These are phyloP conservation scores for Periconia macrospinosa DNA, from an alignment of 2,329 filamentous ascomycete species.

Conservation along the genomic window DNA sequence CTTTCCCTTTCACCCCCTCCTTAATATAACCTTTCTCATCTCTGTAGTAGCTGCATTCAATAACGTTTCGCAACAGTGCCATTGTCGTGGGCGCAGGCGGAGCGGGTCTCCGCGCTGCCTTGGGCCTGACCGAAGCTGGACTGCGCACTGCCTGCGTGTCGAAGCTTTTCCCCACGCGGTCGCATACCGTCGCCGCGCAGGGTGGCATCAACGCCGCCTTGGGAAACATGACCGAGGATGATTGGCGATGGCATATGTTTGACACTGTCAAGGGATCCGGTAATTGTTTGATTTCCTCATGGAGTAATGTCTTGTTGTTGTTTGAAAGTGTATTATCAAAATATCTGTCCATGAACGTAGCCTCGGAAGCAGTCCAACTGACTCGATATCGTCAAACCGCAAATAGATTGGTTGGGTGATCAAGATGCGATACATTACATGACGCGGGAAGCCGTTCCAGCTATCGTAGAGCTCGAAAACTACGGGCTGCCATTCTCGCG, in stretches of 20 bases:
- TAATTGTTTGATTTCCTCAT: neutral
- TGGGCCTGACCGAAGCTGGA: constrained; percentile 65
- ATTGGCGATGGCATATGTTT: constrained; percentile 64
- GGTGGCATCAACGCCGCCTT: constrained; percentile 65
- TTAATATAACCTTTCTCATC: too few relatives aligned
- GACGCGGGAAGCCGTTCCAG: constrained; percentile 57
- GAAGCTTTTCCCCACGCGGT: constrained; percentile 66
- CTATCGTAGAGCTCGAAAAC: constrained; percentile 59
- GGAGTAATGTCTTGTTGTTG: too few relatives aligned
- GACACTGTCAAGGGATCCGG: constrained; percentile 59
- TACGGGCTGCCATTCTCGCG: constrained; percentile 60
- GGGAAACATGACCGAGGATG: constrained; percentile 56
- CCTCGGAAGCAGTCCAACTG: too few relatives aligned
- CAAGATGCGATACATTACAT: constrained; percentile 64
- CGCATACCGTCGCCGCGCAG: constrained; percentile 68
- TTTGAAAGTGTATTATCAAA: too few relatives aligned
- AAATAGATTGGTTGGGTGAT: constrained; percentile 59
- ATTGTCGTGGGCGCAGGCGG: constrained; percentile 59
- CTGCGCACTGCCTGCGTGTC: constrained; percentile 67
- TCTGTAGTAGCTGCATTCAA: neutral
- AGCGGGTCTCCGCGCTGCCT: constrained; percentile 64
- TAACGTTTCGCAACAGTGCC: constrained; percentile 27
- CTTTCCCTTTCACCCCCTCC: neutral
- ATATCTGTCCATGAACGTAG: too few relatives aligned
- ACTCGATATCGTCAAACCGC: too few relatives aligned